These are phyloP conservation scores for Nothophoma quercina DNA, from an alignment of 2,329 filamentous ascomycete species.

Conservation along the genomic window DNA sequence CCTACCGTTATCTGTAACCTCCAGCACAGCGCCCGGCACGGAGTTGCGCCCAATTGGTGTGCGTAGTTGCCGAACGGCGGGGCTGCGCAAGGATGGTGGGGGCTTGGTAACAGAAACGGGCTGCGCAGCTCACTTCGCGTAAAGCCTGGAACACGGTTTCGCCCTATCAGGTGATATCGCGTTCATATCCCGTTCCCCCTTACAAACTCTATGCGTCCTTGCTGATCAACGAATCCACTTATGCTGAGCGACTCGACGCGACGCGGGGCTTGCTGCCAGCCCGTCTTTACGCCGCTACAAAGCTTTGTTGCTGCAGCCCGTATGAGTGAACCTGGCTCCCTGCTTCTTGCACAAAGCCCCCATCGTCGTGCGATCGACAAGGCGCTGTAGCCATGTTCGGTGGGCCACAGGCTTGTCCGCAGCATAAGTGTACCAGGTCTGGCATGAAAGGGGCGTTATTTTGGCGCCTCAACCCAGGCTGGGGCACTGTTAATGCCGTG, in stretches of 20 bases:
- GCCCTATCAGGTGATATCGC: slow-evolving; percentile 47
- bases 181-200: slow-evolving; percentile 7
- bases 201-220: slow-evolving; percentile 3
- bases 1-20: slow-evolving; percentile 13
- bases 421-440: too few species aligned
- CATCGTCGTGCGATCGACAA: too few species aligned
- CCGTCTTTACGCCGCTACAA: too few species aligned
- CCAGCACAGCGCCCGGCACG: neutral
- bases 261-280: slow-evolving; percentile 1
- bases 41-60: slow-evolving; percentile 1
- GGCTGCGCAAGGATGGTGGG: neutral
- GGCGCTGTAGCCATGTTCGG: too few species aligned
- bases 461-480: too few species aligned
- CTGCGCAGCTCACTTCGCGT: too few species aligned
- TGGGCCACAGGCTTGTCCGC: too few species aligned
- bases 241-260: neutral
- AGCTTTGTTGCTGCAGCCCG: too few species aligned
- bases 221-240: neutral
- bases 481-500: neutral
- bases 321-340: too few species aligned
- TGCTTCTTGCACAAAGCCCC: neutral
- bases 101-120: neutral
- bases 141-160: slow-evolving; percentile 23
- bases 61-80: neutral
- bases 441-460: too few species aligned